Evolutionary conservation across 176 grass and related monocot genomes (phyloP), one percentile per base, ranked within the genome.

Genomic region (Poa annua): DNA sequence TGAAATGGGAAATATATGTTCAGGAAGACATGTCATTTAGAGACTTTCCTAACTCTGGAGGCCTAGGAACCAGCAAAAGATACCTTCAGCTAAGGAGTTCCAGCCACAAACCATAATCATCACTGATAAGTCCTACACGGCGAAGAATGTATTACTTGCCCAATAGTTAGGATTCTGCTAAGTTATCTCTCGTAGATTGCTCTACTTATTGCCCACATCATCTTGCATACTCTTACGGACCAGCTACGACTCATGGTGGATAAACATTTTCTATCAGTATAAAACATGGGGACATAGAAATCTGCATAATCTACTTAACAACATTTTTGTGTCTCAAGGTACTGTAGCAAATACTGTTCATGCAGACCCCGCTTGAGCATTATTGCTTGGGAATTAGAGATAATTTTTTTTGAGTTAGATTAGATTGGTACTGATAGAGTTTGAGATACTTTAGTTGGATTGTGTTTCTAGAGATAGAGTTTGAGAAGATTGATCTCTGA

Each of bases 171-270:
- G 63, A 33, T 66, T 20, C 63, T 19, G 32, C 63, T 35, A 66
- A 74, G 33, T 65, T 66, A 11, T 52, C 26, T 76, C 26, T 54
- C 44, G 41, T 72, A 33, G 17, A 53, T 62, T 59, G 71, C 41
- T 11, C 9, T 47, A 47, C 44, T 78, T 32, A 14, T 39, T 79
- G 26, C 41, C 10, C 11, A 66, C 11, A 6, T 3, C 22, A 75
- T 26, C 34, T 53, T 72, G 52, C 36, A 87, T 52, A 77, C 82
- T 45, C 39, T 80, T 39, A 63, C 14, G 8, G 11, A 41, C 15
- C 42, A 64, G 45, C 26, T 47, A 80, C 8, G 75, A 17, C 34
- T 48, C 17, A 80, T 2, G 59, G 2, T 57, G 19, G 36, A 35
- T 73, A 44, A 84, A 20, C 16, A 22, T 13, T 14, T 74, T 35